Percentiles rank a stretch among this genome's conserved stretches.
These are phyloP conservation scores for Ascochyta pisi DNA, from an alignment of 2,329 filamentous ascomycete species.

Conservation along the genomic window DNA sequence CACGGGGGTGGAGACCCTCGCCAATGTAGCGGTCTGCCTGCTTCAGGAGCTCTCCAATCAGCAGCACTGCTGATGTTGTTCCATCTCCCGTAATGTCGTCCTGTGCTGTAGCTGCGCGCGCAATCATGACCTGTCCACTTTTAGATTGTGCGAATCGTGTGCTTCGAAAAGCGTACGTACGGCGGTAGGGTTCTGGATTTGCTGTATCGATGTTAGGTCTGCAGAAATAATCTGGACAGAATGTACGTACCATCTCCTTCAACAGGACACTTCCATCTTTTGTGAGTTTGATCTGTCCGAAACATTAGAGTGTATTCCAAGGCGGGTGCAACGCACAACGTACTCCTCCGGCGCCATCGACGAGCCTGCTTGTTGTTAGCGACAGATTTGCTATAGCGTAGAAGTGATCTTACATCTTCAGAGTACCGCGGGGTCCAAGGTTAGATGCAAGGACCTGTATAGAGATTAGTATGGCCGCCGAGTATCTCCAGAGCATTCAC, in stretches of 20 bases:
- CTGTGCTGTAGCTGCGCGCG: conserved; percentile 88
- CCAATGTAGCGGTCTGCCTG: conserved; percentile 96
- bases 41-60: conserved; percentile 96
- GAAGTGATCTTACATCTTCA: conserved; percentile 84
- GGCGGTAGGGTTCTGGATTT: conserved; percentile 98
- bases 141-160: conserved; percentile 12
- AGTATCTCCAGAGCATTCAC: neutral
- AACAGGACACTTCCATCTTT: conserved; percentile 94
- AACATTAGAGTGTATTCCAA: conserved; percentile 15
- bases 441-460: conserved; percentile 91
- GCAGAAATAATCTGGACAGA: neutral
- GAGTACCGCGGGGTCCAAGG: conserved; percentile 87
- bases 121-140: conserved; percentile 66
- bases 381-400: conserved; percentile 35
- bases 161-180: conserved; percentile 56
- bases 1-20: conserved; percentile 94
- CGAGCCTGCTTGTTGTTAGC: conserved; percentile 57
- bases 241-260: conserved; percentile 65
- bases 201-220: conserved; percentile 52
- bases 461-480: conserved; percentile 48
- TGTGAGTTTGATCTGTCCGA: conserved; percentile 87
- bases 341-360: conserved; percentile 68
- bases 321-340: conserved; percentile 20
- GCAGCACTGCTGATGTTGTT: conserved; percentile 92
- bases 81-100: conserved; percentile 98